Evolutionary conservation across 2,329 filamentous ascomycete species (phyloP).

Genomic region (Lomentospora prolificans): DNA sequence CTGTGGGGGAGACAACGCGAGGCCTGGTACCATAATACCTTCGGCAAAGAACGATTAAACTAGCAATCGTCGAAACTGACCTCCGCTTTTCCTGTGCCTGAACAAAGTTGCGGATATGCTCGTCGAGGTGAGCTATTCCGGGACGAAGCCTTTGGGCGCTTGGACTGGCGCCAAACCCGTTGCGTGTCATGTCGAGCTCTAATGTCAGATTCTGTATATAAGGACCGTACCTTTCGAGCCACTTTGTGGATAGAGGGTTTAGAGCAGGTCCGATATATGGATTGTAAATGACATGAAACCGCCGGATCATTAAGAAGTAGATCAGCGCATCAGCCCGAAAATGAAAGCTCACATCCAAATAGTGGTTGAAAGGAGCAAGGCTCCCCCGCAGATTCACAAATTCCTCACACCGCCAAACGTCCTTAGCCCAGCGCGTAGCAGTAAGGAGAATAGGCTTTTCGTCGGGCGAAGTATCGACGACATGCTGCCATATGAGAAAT

Average conservation of each 20-base stretch:
- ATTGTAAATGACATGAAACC: conserved; percentile 29
- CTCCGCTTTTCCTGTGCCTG: conserved; percentile 15
- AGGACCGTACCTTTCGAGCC: conserved; percentile 23
- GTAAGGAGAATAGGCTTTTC: conserved; percentile 21
- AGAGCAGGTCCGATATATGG: conserved; percentile 23
- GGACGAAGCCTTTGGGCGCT: conserved; percentile 16
- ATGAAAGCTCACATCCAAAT: conserved; percentile 21
- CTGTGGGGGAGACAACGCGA: background rate
- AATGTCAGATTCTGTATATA: conserved; percentile 27
- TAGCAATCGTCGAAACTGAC: conserved; percentile 14
- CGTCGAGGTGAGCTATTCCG: conserved; percentile 17
- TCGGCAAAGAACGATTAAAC: conserved; percentile 24
- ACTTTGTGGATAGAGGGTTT: conserved; percentile 25
- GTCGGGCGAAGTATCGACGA: conserved; percentile 12
- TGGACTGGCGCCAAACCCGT: conserved; percentile 21
- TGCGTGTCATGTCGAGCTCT: conserved; percentile 30
- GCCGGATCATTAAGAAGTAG: conserved; percentile 22
- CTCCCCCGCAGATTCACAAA: conserved; percentile 21
- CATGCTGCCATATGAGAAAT: conserved; percentile 17
- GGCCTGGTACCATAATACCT: conserved; percentile 22
- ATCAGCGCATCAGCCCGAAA: conserved; percentile 28
- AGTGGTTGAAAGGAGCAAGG: conserved; percentile 16
- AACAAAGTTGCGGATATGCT: conserved; percentile 20
- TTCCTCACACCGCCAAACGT: conserved; percentile 24
- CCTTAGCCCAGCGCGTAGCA: conserved; percentile 15